These are phyloP conservation scores for Hypoxylon cercidicola DNA, from an alignment of 495 filamentous ascomycete genomes.

Conservation along the genomic window DNA sequence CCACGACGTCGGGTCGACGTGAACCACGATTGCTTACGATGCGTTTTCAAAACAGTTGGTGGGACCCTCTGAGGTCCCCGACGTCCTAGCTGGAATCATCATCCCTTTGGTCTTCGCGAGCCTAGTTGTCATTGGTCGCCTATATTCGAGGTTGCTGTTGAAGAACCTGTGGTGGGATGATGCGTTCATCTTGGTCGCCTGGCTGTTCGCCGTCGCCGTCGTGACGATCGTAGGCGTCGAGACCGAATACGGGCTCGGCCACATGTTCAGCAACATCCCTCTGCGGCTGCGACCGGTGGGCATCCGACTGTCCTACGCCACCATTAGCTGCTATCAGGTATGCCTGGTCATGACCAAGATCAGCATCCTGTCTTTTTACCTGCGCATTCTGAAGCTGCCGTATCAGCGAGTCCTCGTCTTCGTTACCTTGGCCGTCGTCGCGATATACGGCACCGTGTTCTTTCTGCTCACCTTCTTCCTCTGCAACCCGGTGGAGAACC, in stretches of 20 bases:
- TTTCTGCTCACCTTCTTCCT: conserved; percentile 53
- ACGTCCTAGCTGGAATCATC: conserved; percentile 37
- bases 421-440: conserved; percentile 44
- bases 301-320: conserved; percentile 36
- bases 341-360: conserved; percentile 52
- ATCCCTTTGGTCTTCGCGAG: conserved; percentile 34
- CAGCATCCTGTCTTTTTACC: conserved; percentile 53
- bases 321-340: conserved; percentile 48
- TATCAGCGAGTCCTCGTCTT: conserved; percentile 46
- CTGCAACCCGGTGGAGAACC: conserved; percentile 46
- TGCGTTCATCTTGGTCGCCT: conserved; percentile 33
- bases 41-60: conserved; percentile 18
- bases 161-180: conserved; percentile 42
- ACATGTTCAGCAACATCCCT: conserved; percentile 37
- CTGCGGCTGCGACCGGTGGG: conserved; percentile 32
- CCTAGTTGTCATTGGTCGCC: conserved; percentile 33
- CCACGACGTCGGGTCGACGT: conserved; percentile 24
- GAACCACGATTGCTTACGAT: conserved; percentile 12
- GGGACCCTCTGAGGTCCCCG: conserved; percentile 35
- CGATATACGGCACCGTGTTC: conserved; percentile 47
- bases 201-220: conserved; percentile 37
- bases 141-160: conserved; percentile 33
- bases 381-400: conserved; percentile 51
- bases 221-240: conserved; percentile 38
- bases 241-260: conserved; percentile 36